Base-by-base conservation (phyloP, 352 stramenopile species). In the Phytophthora pseudosyringae region DNA sequence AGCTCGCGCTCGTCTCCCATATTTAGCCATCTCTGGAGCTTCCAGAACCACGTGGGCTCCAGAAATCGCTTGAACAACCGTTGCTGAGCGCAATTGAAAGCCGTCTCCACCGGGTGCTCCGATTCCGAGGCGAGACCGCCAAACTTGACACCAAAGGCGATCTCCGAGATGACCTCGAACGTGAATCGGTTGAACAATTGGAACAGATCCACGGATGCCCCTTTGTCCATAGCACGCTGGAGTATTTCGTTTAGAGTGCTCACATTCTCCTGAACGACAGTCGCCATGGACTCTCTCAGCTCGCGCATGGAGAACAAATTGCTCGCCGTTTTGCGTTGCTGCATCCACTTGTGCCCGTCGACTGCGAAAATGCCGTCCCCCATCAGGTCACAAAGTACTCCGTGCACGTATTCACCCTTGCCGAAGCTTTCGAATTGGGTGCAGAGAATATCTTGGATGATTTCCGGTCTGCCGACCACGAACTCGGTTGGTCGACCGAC, bases 281-380 rank as follows among this genome's bases (percentile, higher is more conserved):
- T 40, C 6, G 66, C 61, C 80, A 89, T 87, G 13, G 51, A 68
- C 2, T 81, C 76, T 4, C 69, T 62, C 0, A 89, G 36, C 5
- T 58, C 60, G 1, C 69, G 59, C 18, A 69, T 60, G 13, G 76
- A 77, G 59, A 88, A 90, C 44, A 88, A 52, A 5, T 74, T 71
- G 45, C 72, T 86, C 5, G 73, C 59, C 0, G 76, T 82, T 71
- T 86, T 88, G 40, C 80, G 76, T 47, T 89, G 77, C 15, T 69
- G 64, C 5, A 71, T 36, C 75, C 77, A 84, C 44, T 73, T 75
- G 45, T 64, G 51, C 0, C n/a, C n/a, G n/a, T n/a, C n/a, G n/a
- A n/a, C n/a, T n/a, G n/a, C n/a, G n/a, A n/a, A n/a, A n/a, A n/a
- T n/a, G n/a, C n/a, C n/a, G n/a, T n/a, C n/a, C n/a, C n/a, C n/a